Evolutionary conservation across 495 filamentous ascomycete genomes (phyloP), one percentile per base, ranked within the genome.

Genomic region (Ramalina peruviana): DNA sequence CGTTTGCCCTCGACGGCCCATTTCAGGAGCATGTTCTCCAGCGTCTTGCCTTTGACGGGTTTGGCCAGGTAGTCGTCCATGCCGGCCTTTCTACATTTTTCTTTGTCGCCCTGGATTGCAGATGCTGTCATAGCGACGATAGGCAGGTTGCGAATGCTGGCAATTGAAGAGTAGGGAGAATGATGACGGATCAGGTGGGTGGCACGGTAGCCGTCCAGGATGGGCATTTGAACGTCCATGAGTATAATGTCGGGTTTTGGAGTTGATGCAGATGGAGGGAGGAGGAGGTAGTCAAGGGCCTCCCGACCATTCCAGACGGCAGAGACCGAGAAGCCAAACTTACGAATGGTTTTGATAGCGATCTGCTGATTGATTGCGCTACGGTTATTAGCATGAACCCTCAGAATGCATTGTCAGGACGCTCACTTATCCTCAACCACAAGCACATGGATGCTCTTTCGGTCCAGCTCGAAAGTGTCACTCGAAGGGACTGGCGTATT

Each of bases 31-130:
- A 87, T 89, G 49, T 74, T 76, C 63, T 88, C 82, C 46, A 89
- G 69, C 1, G 72, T 74, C 45, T 72, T 74, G 21, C 75, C 73
- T 56, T 80, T 80, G 53, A 89, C 79, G 0, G 86, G 86, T 55
- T 89, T 92, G 16, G 83, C 69, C 4, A 92, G 65, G 56, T 92
- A 90, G 62, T 90, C 85, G 54, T 89, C 83, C 85, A 90, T 89
- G 7, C 86, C 86, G 6, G 82, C 81, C 46, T 68, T 67, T 49
- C 73, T 72, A 54, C 85, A 90, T 58, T 87, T 89, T 58, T 90
- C 86, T 16, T 68, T 71, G 57, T 90, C 86, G 4, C 86, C 86
- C 53, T 86, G 78, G 53, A 89, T 88, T 0, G 86, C 86, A 26
- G 76, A 80, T 1, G 86, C 86, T 0, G 86, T 90, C 75, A 92